phyloP scores from a whole-genome alignment of 192 early-diverging fungal species.

The Umbelopsis sp. region DNA sequence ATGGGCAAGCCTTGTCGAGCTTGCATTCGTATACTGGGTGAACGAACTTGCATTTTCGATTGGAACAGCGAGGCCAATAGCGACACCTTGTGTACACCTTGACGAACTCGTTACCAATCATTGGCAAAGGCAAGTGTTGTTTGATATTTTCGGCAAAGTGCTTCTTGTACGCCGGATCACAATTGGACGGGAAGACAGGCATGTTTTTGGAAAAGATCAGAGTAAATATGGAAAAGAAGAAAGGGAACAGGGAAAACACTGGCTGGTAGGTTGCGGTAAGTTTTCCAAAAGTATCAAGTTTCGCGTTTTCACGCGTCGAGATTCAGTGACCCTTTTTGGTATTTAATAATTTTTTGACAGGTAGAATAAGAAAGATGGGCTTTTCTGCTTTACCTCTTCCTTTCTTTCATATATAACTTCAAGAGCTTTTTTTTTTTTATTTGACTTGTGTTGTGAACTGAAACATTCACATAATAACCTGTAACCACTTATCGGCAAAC shows the following conservation, averaged over 20 bases:
- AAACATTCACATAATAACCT: not conserved
- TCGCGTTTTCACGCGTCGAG: conserved; percentile 14
- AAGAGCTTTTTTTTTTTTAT: too few species aligned
- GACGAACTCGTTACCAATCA: conserved; percentile 13
- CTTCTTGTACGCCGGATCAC: conserved; percentile 1
- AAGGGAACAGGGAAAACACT: not conserved
- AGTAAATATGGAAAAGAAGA: not conserved
- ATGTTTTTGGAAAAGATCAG: not conserved
- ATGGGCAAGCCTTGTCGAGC: conserved; percentile 3
- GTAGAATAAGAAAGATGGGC: not conserved
- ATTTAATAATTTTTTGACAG: not conserved
- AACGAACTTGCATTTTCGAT: conserved; percentile 19
- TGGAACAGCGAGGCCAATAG: conserved; percentile 11
- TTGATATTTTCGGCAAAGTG: conserved; percentile 16
- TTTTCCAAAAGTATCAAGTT: not conserved
- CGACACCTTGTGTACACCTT: conserved; percentile 13
- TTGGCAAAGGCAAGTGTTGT: conserved; percentile 2
- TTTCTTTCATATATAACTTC: not conserved
- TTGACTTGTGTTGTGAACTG: not conserved
- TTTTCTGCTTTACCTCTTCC: not conserved
- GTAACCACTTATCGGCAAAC: not conserved
- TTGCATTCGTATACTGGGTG: conserved; percentile 14
- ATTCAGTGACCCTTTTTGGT: not conserved
- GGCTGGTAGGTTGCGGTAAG: not conserved
- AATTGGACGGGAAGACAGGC: conserved; percentile 2